Base-by-base conservation (phyloP, 768 basidiomycete species). In the Termitomyces sp. region DNA sequence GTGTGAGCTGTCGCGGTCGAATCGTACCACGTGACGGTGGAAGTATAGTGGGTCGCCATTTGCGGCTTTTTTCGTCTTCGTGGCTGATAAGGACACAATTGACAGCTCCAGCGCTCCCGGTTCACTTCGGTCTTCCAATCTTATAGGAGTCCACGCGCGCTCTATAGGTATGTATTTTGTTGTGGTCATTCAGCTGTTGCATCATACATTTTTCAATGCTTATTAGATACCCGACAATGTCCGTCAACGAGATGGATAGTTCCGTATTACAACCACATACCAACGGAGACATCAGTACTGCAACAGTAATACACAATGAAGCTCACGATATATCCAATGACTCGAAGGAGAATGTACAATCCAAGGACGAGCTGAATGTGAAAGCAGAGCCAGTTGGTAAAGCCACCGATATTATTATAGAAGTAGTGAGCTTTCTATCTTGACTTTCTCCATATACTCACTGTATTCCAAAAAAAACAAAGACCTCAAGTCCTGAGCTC, bases 211-310 rank as follows among this genome's bases (percentile, higher is more conserved):
- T 53, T 30, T 40, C 30, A 53, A 47, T 46, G 23, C 40, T 41
- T 41, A 55, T 44, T 59, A 62, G 49, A 58, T 61, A 63, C 58
- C 54, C 53, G 49, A 63, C 58, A 47, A 64, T 66, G 63, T 58
- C 64, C 54, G 56, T 60, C 59, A 56, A 45, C 9, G 55, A 60
- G 51, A 50, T 57, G 53, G 61, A 63, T 50, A 41, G 9, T 30
- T 43, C 54, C 50, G 46, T 55, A 21, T 21, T 54, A 43, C 49
- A 64, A 48, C 45, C 54, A 26, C 44, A 54, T n/a, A 58, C 57
- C 10, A 60, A 59, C 43, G 57, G 55, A 9, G 55, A 59, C 56
- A 35, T 47, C 37, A 44, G 17, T 23, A 42, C 35, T 17, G 14
- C 19, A 26, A 19, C 57, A 3, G 19, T 28, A n/a, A 40, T 26